phyloP scores from a whole-genome alignment of 495 filamentous ascomycete species.

The Penicillium soppii region DNA sequence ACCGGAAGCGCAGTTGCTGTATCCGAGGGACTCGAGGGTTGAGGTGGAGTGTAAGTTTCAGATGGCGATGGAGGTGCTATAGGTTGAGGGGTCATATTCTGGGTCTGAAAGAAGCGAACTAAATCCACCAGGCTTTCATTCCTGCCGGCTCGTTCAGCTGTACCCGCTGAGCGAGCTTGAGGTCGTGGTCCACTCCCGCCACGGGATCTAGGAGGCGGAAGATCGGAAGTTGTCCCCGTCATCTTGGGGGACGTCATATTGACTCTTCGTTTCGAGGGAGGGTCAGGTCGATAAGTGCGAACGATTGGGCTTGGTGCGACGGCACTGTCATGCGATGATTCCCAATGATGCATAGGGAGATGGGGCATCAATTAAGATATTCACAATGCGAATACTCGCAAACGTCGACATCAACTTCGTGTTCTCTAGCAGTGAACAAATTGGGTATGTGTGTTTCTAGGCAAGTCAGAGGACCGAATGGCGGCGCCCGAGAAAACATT shows the following conservation, averaged over 20 bases:
- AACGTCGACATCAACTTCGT: constrained; percentile 10
- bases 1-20: constrained; percentile 23
- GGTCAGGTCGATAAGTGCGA: constrained; percentile 37
- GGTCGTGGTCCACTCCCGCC: constrained; percentile 11
- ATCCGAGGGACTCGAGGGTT: constrained; percentile 11
- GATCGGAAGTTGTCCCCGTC: constrained; percentile 11
- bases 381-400: constrained; percentile 16
- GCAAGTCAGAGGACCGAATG: constrained; percentile 2
- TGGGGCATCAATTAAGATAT: constrained; percentile 21
- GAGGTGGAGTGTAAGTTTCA: background rate
- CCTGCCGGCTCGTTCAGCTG: constrained; percentile 22
- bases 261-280: constrained; percentile 25
- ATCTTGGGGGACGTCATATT: constrained; percentile 29
- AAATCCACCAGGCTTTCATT: constrained; percentile 39
- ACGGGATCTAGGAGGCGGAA: constrained; percentile 2
- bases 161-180: constrained; percentile 27
- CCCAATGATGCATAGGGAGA: constrained; percentile 35
- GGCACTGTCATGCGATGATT: constrained; percentile 26
- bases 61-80: constrained; percentile 2
- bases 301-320: constrained; percentile 45
- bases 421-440: background rate
- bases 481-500: background rate
- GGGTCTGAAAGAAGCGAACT: constrained; percentile 39
- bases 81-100: constrained; percentile 17
- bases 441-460: background rate